Conservation (phyloP, 2,329 filamentous ascomycete genomes). For the Lithohypha guttulata region DNA sequence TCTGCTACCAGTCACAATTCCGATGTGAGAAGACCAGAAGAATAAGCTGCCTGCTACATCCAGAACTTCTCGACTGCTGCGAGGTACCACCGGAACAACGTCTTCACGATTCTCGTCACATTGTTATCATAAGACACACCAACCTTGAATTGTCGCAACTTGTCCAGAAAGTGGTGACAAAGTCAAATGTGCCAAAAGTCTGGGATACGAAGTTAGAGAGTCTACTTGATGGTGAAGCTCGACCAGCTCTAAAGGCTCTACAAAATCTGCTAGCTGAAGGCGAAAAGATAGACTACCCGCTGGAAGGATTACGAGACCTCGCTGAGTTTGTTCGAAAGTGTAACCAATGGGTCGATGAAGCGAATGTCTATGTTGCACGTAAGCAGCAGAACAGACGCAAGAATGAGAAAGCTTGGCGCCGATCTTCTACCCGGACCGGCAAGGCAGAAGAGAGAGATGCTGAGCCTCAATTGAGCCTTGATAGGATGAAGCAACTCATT, state of each 20-base stretch:
- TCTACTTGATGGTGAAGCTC: conserved; percentile 70
- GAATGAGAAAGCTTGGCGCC: conserved; percentile 78
- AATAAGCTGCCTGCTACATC: conserved; percentile 71
- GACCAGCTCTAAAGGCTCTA: conserved; percentile 74
- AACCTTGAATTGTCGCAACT: conserved; percentile 57
- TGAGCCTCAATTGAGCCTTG: conserved; percentile 68
- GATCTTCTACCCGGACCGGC: conserved; percentile 57
- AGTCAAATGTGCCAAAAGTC: conserved; percentile 69
- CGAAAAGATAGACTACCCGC: conserved; percentile 86
- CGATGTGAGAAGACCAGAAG: conserved; percentile 74
- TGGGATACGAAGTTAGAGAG: conserved; percentile 89
- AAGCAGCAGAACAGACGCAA: conserved; percentile 97
- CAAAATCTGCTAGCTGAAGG: conserved; percentile 80
- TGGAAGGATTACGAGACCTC: conserved; percentile 70
- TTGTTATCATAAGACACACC: conserved; percentile 65
- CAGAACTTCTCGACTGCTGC: conserved; percentile 72
- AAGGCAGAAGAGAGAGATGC: conserved; percentile 76
- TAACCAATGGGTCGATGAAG: conserved; percentile 96
- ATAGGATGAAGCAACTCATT: conserved; percentile 78
- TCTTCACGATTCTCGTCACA: conserved; percentile 59
- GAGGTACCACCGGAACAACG: conserved; percentile 55
- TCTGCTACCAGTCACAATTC: conserved; percentile 82
- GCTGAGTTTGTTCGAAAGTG: conserved; percentile 88
- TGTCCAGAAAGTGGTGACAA: conserved; percentile 71
- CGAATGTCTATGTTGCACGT: conserved; percentile 87